Evolutionary conservation across 768 basidiomycete species (phyloP).

Genomic region (Termitomyces sp.): DNA sequence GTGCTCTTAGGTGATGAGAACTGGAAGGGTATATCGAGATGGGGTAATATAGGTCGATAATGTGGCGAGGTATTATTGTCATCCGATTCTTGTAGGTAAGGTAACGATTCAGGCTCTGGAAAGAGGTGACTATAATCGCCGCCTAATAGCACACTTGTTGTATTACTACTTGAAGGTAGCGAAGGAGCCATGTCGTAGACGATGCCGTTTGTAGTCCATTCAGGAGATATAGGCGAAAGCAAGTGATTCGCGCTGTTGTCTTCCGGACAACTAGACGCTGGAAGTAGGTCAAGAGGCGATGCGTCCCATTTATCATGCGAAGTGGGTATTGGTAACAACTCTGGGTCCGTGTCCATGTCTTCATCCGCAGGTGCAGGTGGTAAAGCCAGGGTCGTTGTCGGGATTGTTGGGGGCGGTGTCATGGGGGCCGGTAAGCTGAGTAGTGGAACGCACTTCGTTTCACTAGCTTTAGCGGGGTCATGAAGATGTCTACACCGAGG

Average conservation of each 20-base stretch:
- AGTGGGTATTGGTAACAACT: constrained; percentile 11
- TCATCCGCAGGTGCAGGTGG: constrained; percentile 25
- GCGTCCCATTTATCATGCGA: constrained; percentile 10
- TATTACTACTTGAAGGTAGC: background rate
- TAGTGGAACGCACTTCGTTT: constrained; percentile 25
- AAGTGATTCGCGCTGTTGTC: background rate
- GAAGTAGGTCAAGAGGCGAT: constrained; percentile 1
- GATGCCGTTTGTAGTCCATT: constrained; percentile 13
- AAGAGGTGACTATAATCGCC: constrained; percentile 1
- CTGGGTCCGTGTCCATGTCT: constrained; percentile 17
- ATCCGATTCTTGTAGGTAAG: constrained; percentile 5
- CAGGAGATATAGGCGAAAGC: constrained; percentile 15
- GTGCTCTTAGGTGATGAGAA: constrained; percentile 5
- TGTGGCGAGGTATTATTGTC: constrained; percentile 4
- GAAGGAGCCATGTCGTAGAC: constrained; percentile 3
- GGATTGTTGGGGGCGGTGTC: constrained; percentile 42
- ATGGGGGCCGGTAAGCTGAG: constrained; percentile 24
- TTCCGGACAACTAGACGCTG: constrained; percentile 2
- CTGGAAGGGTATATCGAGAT: constrained; percentile 13
- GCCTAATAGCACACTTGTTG: background rate
- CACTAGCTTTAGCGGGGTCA: constrained; percentile 25
- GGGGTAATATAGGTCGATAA: constrained; percentile 14
- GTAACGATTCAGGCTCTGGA: background rate
- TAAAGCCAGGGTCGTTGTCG: constrained; percentile 29
- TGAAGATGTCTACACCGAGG: constrained; percentile 24